phyloP scores from a whole-genome alignment of 2,329 filamentous ascomycete genomes.

The Xylariaceae sp. region DNA sequence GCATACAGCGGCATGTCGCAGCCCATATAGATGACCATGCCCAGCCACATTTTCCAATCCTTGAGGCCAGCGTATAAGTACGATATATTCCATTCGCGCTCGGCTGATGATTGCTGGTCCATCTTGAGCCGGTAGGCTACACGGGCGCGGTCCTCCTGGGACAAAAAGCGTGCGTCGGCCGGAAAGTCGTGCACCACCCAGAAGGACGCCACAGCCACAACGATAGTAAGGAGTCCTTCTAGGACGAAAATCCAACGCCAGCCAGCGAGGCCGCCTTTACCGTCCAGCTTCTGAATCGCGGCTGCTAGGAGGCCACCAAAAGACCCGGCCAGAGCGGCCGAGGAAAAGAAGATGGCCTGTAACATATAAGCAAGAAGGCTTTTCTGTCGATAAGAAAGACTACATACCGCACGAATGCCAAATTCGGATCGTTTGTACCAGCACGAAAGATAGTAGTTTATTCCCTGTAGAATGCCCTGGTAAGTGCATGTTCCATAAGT shows the following conservation, averaged over 20 bases:
- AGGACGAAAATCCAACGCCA: conserved; percentile 67
- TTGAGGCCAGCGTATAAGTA: conserved; percentile 69
- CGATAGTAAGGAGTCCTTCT: conserved; percentile 65
- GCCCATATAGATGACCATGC: conserved; percentile 75
- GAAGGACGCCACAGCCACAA: conserved; percentile 65
- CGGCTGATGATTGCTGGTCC: conserved; percentile 71
- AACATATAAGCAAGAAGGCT: conserved; percentile 5
- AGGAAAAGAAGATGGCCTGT: conserved; percentile 74
- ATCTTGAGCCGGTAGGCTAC: conserved; percentile 65
- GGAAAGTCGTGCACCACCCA: conserved; percentile 84
- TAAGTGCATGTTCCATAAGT: not conserved
- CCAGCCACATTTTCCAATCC: conserved; percentile 81
- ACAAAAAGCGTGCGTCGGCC: conserved; percentile 68
- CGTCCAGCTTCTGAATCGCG: conserved; percentile 66
- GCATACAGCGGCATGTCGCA: conserved; percentile 68
- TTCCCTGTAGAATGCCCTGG: conserved; percentile 38
- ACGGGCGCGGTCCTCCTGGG: conserved; percentile 62
- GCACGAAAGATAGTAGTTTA: conserved; percentile 76
- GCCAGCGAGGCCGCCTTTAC: conserved; percentile 52
- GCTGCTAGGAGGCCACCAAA: conserved; percentile 72
- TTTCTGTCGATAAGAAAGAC: not conserved
- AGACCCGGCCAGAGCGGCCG: conserved; percentile 72
- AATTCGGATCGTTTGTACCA: conserved; percentile 82
- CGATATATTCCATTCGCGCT: conserved; percentile 65
- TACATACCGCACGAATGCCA: conserved; percentile 60